Base-by-base conservation (phyloP, 306 rosid species). In the Inga laurina region DNA sequence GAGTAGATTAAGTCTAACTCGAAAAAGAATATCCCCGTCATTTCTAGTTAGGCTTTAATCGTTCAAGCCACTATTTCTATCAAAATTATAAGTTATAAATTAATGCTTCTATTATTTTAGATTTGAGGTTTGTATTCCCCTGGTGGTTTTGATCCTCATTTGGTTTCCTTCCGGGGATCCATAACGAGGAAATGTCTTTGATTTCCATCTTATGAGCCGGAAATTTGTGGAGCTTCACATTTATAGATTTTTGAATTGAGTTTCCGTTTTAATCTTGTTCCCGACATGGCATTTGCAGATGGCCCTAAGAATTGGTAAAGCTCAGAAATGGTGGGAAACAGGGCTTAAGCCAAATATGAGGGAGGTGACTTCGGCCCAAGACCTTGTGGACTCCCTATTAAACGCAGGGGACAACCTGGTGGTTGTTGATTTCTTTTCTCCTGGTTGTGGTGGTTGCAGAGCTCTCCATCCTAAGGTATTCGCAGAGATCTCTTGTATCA, bases 391-490 rank as follows among this genome's bases (percentile, higher is more conserved):
- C 34, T 91, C 98, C 35, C 89, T 96, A 13, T 79, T 77, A 75
- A 88, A 82, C 27, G 98, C 98, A 7, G 98, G 94, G 72, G 98
- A 94, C 83, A 89, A 89, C 61, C 94, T 96, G 22, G 92, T 96
- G 19, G 82, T 96, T 39, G 92, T 96, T 66, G 97, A 91, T 86
- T 96, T 96, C 89, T 94, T 92, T 88, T 94, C 97, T 84, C 99
- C 97, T 72, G 96, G 97, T 69, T 96, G 99, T 81, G 98, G 99
- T 85, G 99, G 99, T 70, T 96, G 99, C 97, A 93, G 76, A 83
- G 97, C 99, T 75, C 97, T 96, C 82, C 97, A 96, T 66, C 99
- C 98, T 57, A 96, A 96, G 98, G 98, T 92, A 72, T 14, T 39
- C 18, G 10, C 16, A 48, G 18, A 74, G 48, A n/a, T 44, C 8